Conservation (phyloP, 2,329 filamentous ascomycete species). For the Exophiala mesophila region DNA sequence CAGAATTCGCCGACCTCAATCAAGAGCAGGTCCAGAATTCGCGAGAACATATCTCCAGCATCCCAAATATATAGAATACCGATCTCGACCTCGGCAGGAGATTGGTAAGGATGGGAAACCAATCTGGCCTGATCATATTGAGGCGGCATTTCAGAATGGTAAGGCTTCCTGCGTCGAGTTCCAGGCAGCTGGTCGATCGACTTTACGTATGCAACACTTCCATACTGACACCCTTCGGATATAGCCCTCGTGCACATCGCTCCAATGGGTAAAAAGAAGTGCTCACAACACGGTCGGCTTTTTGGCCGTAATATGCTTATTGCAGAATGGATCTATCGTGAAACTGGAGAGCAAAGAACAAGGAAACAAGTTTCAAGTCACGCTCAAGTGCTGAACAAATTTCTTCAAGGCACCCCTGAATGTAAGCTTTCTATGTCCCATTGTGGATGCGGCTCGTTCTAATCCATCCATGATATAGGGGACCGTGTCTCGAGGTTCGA, state of each 20-base stretch:
- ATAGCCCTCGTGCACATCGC: conserved; percentile 50
- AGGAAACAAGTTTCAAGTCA: conserved; percentile 62
- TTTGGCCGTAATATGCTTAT: conserved; percentile 60
- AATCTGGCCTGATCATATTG: conserved; percentile 44
- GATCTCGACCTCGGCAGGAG: conserved; percentile 39
- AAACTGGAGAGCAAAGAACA: conserved; percentile 49
- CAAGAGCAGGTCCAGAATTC: conserved; percentile 6
- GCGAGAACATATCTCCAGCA: conserved; percentile 22
- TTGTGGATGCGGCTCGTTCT: conserved; percentile 11
- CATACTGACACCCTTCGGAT: too few relatives aligned
- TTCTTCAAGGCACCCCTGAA: conserved; percentile 48
- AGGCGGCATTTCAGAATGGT: conserved; percentile 47
- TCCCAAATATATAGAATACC: conserved; percentile 41
- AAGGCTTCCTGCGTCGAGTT: conserved; percentile 21
- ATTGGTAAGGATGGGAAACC: conserved; percentile 41
- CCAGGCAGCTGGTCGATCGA: too few relatives aligned
- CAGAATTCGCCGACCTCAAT: not conserved
- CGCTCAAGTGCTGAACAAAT: conserved; percentile 57
- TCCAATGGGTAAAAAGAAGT: conserved; percentile 56
- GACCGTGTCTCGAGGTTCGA: conserved; percentile 17
- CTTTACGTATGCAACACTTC: too few relatives aligned
- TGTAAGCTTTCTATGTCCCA: conserved; percentile 37
- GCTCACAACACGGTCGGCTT: conserved; percentile 47
- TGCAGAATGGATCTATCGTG: conserved; percentile 52
- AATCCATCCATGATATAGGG: conserved; percentile 13